Base-by-base conservation (phyloP, 2,329 filamentous ascomycete genomes). In the Penicillium sp. region DNA sequence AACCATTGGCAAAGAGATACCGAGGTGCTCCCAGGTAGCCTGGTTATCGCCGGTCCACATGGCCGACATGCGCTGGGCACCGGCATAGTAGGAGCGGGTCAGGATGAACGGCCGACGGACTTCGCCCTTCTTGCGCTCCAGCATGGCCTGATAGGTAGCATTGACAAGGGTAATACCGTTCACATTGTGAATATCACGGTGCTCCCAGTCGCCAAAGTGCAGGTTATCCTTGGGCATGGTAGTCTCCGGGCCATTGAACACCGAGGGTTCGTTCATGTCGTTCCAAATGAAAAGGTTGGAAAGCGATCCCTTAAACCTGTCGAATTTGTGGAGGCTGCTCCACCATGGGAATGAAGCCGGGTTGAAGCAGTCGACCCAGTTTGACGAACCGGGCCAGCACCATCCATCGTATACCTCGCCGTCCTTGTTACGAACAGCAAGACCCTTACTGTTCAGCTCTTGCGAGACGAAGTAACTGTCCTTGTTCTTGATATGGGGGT, bases 21-120 rank as follows among this genome's bases (percentile, higher is more conserved):
- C 89, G 13, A 99, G 82, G 67, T 97, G 92, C 15, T 87, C 85
- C 94, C 94, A 99, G 20, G 84, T 86, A 9, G 94, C 94, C 70
- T 94, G 89, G 75, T 99, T 99, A 69, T 99, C 94, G 54, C 94
- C 94, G 17, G 94, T 99, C 94, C 94, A 99, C 92, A 97, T 97
- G 52, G 94, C 93, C 57, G 91, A 90, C 34, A 90, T 78, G 50
- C 93, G 86, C 75, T 99, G 94, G 49, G 89, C 91, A 29, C 94
- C 94, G 10, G 93, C 84, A 69, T 87, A 99, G 78, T 95, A 99
- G 0, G 92, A 89, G 26, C 94, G 88, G 1, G 94, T 99, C 45
- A 99, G 83, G 9, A 97, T 84, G 68, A 99, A 99, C 0, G 94
- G 94, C 4, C 94, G 88, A 27, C 88, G 86, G 23, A 87, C 76